These are phyloP conservation scores for Phialemonium atrogriseum DNA, from an alignment of 2,329 filamentous ascomycete genomes.

Conservation along the genomic window DNA sequence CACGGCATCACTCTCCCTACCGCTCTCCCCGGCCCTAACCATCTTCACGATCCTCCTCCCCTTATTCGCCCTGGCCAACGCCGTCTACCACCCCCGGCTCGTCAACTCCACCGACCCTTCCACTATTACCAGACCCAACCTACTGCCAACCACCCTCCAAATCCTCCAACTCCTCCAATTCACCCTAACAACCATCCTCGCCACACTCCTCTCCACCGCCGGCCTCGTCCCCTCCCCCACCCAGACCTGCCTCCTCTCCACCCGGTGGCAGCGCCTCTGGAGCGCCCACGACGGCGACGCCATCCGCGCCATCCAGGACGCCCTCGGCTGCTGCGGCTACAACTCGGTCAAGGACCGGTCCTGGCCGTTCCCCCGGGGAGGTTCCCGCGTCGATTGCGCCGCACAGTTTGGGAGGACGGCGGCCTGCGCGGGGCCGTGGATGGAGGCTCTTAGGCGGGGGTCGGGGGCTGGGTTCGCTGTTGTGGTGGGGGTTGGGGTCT, in stretches of 20 bases:
- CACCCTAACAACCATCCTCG: constrained; percentile 32
- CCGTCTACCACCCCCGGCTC: constrained; percentile 24
- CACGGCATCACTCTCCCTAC: constrained; percentile 29
- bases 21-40: constrained; percentile 25
- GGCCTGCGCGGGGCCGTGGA: constrained; percentile 49
- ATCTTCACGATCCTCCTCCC: constrained; percentile 31
- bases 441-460: constrained; percentile 40
- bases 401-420: constrained; percentile 33
- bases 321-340: constrained; percentile 59
- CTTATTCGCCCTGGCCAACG: constrained; percentile 27
- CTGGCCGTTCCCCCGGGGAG: constrained; percentile 46
- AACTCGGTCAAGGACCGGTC: constrained; percentile 47
- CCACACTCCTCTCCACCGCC: constrained; percentile 31
- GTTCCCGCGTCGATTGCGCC: constrained; percentile 28
- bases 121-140: constrained; percentile 8
- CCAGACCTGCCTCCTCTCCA: constrained; percentile 45
- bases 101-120: constrained; percentile 15
- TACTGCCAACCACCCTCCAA: constrained; percentile 14
- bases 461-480: constrained; percentile 48
- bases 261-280: constrained; percentile 48
- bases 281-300: constrained; percentile 35
- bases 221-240: constrained; percentile 23
- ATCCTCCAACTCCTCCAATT: constrained; percentile 33
- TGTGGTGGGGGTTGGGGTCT: constrained; percentile 40
- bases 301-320: constrained; percentile 56